Evolutionary conservation across 306 rosid genomes (phyloP).

Genomic region (Carpinus viminea): DNA sequence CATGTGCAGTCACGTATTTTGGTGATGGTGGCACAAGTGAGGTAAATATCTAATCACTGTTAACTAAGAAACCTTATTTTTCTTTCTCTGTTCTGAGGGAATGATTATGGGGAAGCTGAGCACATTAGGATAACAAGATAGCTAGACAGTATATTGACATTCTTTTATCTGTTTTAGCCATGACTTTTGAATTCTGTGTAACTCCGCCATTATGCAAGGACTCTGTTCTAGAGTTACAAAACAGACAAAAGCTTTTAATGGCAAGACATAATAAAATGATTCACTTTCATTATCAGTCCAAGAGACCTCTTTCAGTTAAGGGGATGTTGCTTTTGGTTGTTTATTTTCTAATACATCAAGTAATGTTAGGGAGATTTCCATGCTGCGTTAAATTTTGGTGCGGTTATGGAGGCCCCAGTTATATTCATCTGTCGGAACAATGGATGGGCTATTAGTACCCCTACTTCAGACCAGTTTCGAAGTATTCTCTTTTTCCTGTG

Average conservation of each 20-base stretch:
- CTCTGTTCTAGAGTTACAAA: background rate
- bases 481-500: conserved; percentile 41
- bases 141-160: background rate
- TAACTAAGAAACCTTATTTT: background rate
- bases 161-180: background rate
- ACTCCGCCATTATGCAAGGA: background rate
- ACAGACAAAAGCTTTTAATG: background rate
- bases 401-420: conserved; percentile 87
- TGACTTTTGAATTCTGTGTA: background rate
- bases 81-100: background rate
- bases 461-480: conserved; percentile 91
- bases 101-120: background rate
- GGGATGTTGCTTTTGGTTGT: conserved; percentile 3
- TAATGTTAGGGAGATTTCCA: conserved; percentile 90
- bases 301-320: conserved; percentile 6
- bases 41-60: conserved; percentile 43
- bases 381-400: conserved; percentile 89
- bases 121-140: background rate
- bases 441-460: conserved; percentile 99
- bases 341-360: conserved; percentile 21
- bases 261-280: background rate
- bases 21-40: conserved; percentile 99
- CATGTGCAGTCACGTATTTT: conserved; percentile 75
- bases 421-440: conserved; percentile 92
- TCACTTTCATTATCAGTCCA: conserved; percentile 8